These are phyloP conservation scores for Cytospora piceicola DNA, from an alignment of 2,329 filamentous ascomycete species.

Conservation along the genomic window DNA sequence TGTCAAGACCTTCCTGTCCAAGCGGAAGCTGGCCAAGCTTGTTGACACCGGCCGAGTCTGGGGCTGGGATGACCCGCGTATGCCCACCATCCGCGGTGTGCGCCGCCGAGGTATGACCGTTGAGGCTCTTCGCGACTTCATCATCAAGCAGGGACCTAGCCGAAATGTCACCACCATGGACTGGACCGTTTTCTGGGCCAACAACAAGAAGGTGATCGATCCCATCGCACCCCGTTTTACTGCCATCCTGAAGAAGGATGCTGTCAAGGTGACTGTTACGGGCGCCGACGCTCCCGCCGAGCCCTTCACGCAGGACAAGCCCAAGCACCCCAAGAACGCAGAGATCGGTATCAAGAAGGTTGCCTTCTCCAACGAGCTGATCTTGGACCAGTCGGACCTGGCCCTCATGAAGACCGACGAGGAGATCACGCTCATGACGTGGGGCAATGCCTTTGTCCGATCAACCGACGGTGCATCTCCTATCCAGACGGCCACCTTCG, in stretches of 20 bases:
- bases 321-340: constrained; percentile 88
- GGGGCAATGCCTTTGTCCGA: constrained; percentile 86
- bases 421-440: constrained; percentile 95
- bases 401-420: constrained; percentile 80
- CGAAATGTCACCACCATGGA: constrained; percentile 85
- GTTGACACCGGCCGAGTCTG: constrained; percentile 76
- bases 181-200: constrained; percentile 74
- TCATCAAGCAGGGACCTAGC: constrained; percentile 80
- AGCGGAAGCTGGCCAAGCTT: constrained; percentile 83
- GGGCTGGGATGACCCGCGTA: constrained; percentile 86
- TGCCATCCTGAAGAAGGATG: constrained; percentile 70
- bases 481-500: constrained; percentile 74
- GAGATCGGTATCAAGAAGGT: constrained; percentile 86
- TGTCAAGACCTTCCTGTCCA: constrained; percentile 79
- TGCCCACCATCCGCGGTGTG: constrained; percentile 83
- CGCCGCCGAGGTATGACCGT: constrained; percentile 79
- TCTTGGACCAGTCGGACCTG: constrained; percentile 87
- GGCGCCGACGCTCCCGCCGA: constrained; percentile 69
- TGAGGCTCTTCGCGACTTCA: constrained; percentile 79
- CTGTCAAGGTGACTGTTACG: constrained; percentile 70
- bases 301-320: constrained; percentile 72
- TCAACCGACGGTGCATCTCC: constrained; percentile 62
- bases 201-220: constrained; percentile 84
- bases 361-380: constrained; percentile 71
- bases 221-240: constrained; percentile 75